A percentile compares a stretch with the other conserved stretches of the same genome.
These are phyloP conservation scores for Piper betle DNA, from an alignment of 164 flowering plant genomes.

Conservation along the genomic window DNA sequence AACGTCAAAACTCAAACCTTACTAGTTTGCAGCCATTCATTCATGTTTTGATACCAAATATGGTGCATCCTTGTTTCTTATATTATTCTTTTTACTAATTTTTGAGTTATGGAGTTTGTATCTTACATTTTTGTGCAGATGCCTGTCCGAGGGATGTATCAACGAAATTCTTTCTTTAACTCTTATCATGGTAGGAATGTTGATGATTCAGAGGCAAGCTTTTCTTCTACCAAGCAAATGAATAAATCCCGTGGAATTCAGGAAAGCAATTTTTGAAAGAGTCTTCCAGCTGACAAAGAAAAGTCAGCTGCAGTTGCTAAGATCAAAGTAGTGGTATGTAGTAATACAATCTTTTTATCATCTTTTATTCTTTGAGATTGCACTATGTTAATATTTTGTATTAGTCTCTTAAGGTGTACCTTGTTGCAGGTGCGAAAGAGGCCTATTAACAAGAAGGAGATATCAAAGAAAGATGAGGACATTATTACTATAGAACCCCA, in stretches of 20 bases:
- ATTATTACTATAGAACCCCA: constrained; percentile 45
- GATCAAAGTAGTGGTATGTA: constrained; percentile 83
- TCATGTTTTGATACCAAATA: background rate
- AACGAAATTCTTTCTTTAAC: constrained; percentile 29
- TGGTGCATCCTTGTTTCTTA: background rate
- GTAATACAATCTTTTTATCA: background rate
- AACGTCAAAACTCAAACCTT: background rate
- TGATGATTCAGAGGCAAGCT: constrained; percentile 64
- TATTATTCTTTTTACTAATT: background rate
- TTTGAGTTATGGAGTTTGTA: background rate
- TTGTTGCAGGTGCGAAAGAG: constrained; percentile 75
- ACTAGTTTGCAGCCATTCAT: background rate
- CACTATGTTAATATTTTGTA: background rate
- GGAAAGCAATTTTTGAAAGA: constrained; percentile 43
- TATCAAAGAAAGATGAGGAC: constrained; percentile 75
- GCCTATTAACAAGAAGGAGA: constrained; percentile 69
- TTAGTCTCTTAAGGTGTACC: background rate
- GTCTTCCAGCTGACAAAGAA: constrained; percentile 48
- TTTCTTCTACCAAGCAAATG: constrained; percentile 29
- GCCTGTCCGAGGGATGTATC: constrained; percentile 29
- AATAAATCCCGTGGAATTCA: constrained; percentile 32
- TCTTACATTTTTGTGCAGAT: constrained; percentile 24
- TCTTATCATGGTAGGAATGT: constrained; percentile 51
- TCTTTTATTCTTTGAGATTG: background rate
- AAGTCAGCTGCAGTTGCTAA: constrained; percentile 62